Base-by-base conservation (phyloP, 306 rosid species). In the Urtica urens region DNA sequence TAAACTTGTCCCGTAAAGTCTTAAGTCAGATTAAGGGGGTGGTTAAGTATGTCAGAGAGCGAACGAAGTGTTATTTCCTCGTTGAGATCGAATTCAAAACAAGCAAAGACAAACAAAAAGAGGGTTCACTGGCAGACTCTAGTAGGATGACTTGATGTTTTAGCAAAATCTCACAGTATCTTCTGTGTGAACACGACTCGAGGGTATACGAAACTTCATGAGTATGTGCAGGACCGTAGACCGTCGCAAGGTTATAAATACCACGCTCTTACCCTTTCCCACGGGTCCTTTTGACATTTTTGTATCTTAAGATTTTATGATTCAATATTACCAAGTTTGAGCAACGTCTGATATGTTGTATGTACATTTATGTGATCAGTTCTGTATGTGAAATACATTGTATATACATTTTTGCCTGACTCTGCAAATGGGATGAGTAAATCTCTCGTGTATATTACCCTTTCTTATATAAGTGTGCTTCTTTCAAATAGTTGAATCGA, bases 1-100 rank as follows among this genome's bases (percentile, higher is more conserved):
- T 87, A 52, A 58, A 57, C 34, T 47, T 78, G 63, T 78, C 87
- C 22, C 67, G 85, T 55, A 87, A 78, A 73, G 78, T 87, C 61
- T 87, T 87, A 24, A 56, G 60, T 40, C 67, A 53, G 72, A 75
- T 87, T 77, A 83, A 74, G 28, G 94, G 96, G 35, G 73, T 43
- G 37, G 75, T 75, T 34, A 70, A 63, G 46, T 80, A 83, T 37
- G 49, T 75, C 22, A 78, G 82, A 71, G 94, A 83, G 66, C 71
- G 71, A 3, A 34, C 57, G 10, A 69, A 69, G 59, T 78, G 93
- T 16, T 82, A 56, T 67, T 87, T 87, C 66, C 79, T 73, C 57
- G 38, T 83, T 46, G 78, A 79, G 39, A 56, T 87, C 25, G 80
- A 77, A 39, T 67, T 77, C 50, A 56, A 66, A 72, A 72, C 60